These are phyloP conservation scores for Aeminium ludgeri DNA, from an alignment of 495 filamentous ascomycete genomes.

Conservation along the genomic window DNA sequence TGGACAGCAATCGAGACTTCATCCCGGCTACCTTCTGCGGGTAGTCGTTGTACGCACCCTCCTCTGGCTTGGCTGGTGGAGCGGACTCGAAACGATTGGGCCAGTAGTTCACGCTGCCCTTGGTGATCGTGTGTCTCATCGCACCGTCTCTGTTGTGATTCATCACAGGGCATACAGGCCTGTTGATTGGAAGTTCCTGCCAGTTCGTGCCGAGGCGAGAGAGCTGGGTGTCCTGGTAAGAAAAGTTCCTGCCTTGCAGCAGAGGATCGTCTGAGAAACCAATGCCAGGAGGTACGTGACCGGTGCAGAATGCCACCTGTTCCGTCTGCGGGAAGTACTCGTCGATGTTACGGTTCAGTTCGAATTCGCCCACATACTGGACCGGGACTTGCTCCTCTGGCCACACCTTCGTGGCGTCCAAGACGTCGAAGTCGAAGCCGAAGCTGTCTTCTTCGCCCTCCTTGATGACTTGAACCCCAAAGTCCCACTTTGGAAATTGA, in stretches of 20 bases:
- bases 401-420: conserved; percentile 88
- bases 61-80: conserved; percentile 39
- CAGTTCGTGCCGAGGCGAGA: conserved; percentile 70
- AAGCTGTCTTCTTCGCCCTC: conserved; percentile 62
- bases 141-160: conserved; percentile 64
- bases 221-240: conserved; percentile 76
- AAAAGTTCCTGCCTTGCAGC: conserved; percentile 71
- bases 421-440: conserved; percentile 77
- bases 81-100: conserved; percentile 57
- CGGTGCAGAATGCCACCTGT: conserved; percentile 72
- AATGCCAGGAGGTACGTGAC: conserved; percentile 73
- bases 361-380: conserved; percentile 62
- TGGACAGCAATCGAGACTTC: conserved; percentile 50
- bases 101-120: conserved; percentile 75
- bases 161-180: conserved; percentile 59
- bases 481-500: conserved; percentile 64
- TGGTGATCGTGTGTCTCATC: conserved; percentile 43
- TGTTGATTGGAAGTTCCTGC: conserved; percentile 75
- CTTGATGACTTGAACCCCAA: conserved; percentile 60
- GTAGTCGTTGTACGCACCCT: conserved; percentile 55
- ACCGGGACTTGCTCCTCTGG: conserved; percentile 70
- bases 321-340: conserved; percentile 81
- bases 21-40: conserved; percentile 48
- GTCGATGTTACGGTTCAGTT: conserved; percentile 68
- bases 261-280: conserved; percentile 76